Base-by-base conservation (phyloP, 2,329 filamentous ascomycete species). In the Stachybotrys elegans region DNA sequence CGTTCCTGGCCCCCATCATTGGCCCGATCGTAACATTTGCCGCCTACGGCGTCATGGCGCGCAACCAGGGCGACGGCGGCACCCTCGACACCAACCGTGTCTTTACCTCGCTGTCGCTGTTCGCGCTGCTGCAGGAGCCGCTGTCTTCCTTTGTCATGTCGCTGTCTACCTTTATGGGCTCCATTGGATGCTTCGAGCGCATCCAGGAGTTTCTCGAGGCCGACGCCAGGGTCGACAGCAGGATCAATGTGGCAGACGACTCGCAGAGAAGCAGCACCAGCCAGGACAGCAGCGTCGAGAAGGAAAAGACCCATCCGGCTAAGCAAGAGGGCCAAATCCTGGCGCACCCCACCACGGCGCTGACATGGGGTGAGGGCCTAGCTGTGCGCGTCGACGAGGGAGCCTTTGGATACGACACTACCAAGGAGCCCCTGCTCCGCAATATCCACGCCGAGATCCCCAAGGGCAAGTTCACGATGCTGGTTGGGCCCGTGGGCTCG, bases 401-500 rank as follows among this genome's bases (percentile, higher is more conserved):
- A n/a, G 22, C 22, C 12, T 40, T 22, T 34, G 51, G 47, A 3
- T 54, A 54, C 9, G 42, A 50, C 1, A 17, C 17, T 2, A 42
- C 21, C 1, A 25, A 47, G 27, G 49, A 39, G 11, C 43, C 51
- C 1, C 40, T 31, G 6, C 19, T 54, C 3, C 40, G 38, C 3
- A 27, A 40, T 11, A 47, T 54, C n/a, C 43, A 39, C 4, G 40
- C 22, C 1, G 25, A 45, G 0, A 11, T 52, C 0, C 51, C 51
- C 1, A 0, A 14, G 4, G 42, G 47, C 0, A 53, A 48, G 12
- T 22, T 55, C 4, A 44, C 49, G 21, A 48, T 61, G 4, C 20
- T 68, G 3, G 47, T 63, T 6, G 66, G 65, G 0, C 63, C 64
- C 0, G 60, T 68, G 0, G 66, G 63, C 0, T 62, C 54, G 20